A percentile compares a stretch with the other conserved stretches of the same genome.
Conservation (phyloP, 768 basidiomycete genomes). For the Boletus coccyginus region DNA sequence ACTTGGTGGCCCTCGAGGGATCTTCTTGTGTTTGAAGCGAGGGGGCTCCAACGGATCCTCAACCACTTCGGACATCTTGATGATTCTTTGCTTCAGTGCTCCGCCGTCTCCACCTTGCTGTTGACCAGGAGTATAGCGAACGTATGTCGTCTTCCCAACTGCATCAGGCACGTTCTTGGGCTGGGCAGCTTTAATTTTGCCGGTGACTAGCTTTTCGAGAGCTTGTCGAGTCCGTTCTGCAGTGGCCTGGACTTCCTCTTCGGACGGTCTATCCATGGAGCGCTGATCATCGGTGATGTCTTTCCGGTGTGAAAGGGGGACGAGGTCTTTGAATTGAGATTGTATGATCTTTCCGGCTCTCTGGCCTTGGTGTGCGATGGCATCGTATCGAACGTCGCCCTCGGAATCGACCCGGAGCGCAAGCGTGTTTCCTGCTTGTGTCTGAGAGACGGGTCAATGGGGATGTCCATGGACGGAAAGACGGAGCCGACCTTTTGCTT, state of each 20-base stretch:
- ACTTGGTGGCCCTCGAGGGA: conserved; percentile 93
- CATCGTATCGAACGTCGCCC: conserved; percentile 96
- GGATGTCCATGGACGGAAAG: background rate
- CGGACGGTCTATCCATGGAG: conserved; percentile 88
- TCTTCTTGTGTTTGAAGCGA: conserved; percentile 98
- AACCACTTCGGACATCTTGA: conserved; percentile 98
- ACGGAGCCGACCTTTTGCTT: conserved; percentile 75
- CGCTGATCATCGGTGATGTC: conserved; percentile 77
- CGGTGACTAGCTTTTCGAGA: conserved; percentile 89
- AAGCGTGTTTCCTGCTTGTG: conserved; percentile 89
- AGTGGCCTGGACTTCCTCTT: conserved; percentile 88
- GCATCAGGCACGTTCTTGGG: conserved; percentile 91
- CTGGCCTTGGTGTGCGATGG: conserved; percentile 94
- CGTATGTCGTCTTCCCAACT: conserved; percentile 82
- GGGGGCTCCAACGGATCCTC: conserved; percentile 98
- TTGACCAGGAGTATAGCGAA: conserved; percentile 96
- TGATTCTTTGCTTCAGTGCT: conserved; percentile 84
- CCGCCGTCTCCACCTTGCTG: conserved; percentile 62
- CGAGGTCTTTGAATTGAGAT: conserved; percentile 96
- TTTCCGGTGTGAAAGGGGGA: conserved; percentile 85
- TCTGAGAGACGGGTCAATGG: conserved; percentile 41
- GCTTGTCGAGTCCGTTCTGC: conserved; percentile 89
- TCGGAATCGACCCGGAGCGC: conserved; percentile 96
- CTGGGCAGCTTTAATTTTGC: conserved; percentile 98
- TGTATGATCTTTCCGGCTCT: conserved; percentile 83